Conservation (phyloP, 2,329 filamentous ascomycete species). For the Sporothrix pallida region DNA sequence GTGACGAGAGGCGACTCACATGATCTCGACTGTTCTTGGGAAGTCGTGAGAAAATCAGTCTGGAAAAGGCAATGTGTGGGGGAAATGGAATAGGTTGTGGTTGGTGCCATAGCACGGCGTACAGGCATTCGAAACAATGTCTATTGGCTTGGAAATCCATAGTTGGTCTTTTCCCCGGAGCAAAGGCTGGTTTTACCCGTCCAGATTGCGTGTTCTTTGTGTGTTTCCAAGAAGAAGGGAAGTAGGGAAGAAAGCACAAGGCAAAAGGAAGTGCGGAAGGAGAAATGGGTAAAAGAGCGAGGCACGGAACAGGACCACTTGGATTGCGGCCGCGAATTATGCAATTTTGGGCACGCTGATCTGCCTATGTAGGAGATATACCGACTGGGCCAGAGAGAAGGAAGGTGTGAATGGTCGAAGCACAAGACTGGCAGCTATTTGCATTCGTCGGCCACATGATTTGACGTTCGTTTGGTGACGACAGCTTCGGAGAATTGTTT, state of each 20-base stretch:
- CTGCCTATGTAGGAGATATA: background rate
- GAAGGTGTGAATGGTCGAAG: too few relatives aligned
- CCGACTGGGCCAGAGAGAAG: background rate
- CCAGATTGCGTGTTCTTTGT: background rate
- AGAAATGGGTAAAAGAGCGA: background rate
- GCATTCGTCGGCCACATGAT: background rate
- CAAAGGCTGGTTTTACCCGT: background rate
- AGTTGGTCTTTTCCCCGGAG: background rate
- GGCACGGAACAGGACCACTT: background rate
- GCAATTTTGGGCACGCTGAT: background rate
- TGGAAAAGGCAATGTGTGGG: background rate
- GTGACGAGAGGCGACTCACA: background rate
- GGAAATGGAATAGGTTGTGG: background rate
- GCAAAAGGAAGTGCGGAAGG: background rate
- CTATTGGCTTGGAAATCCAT: background rate
- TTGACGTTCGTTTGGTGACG: background rate
- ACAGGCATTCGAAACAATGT: background rate
- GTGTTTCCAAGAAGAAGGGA: background rate
- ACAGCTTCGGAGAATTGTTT: background rate
- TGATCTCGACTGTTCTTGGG: background rate
- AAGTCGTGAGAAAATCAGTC: background rate
- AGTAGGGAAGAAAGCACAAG: background rate
- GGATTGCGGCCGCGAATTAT: background rate
- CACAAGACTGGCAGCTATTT: too few relatives aligned
- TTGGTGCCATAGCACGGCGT: background rate